Base-by-base conservation (phyloP, 83 land plant species). In the Diphasiastrum complanatum region DNA sequence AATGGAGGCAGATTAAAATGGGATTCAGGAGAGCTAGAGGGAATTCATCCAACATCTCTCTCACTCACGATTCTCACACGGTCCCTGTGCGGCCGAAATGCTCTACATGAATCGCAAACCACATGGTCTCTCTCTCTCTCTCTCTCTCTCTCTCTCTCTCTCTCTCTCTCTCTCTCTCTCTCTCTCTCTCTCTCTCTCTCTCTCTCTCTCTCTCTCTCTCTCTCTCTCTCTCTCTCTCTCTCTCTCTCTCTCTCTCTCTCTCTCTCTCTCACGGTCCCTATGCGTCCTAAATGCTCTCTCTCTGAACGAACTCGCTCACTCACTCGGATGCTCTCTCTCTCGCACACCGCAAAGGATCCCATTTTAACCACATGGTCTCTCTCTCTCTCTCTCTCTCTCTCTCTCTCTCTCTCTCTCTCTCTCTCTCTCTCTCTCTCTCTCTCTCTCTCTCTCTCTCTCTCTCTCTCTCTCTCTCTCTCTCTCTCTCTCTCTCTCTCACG, bases 81-180 rank as follows among this genome's bases (percentile, higher is more conserved):
- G n/a, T n/a, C n/a, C n/a, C n/a, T n/a, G n/a, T n/a, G n/a, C 43
- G 8, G 12, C 14, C 14, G 12, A 8, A 8, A 8, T 14, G 8
- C 43, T 38, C 43, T 38, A 8, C 14, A 8, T 38, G 12, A 8
- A 8, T 38, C 43, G 8, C 43, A n/a, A 8, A 8, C 14, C 43
- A 8, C 43, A 8, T 14, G 8, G 12, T 38, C 43, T 38, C 43
- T 38, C 43, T 38, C 43, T 38, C 43, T 38, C 43, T 38, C 43
- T 38, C 43, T 38, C 43, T 38, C 43, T 38, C 43, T 38, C 43
- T 38, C 43, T 38, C 43, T 38, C 43, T 38, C 43, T 38, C 43
- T 38, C 43, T 38, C 43, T 38, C 43, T 38, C 14, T 14, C 43
- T 38, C 43, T 38, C 43, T 14, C 14, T 38, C 14, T 38, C 14